These are phyloP conservation scores for Isatis tinctoria DNA, from an alignment of 345 rosid genomes.

Conservation along the genomic window DNA sequence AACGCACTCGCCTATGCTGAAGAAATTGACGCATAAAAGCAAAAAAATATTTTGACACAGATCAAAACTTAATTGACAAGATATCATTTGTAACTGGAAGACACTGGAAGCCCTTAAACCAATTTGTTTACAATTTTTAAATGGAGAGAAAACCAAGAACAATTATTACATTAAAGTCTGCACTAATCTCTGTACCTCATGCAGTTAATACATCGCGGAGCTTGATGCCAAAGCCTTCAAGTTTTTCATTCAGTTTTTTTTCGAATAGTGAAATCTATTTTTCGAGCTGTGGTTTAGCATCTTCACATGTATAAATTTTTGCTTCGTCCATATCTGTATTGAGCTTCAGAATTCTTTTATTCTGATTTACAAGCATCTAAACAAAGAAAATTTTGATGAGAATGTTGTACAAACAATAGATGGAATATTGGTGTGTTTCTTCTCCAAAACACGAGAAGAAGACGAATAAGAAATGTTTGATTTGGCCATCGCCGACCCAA, in stretches of 20 bases:
- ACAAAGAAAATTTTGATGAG: neutral
- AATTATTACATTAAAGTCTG: slow-evolving; percentile 60
- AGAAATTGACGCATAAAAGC: neutral
- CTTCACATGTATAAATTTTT: slow-evolving; percentile 24
- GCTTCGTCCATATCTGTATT: slow-evolving; percentile 28
- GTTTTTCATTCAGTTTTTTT: slow-evolving; percentile 60
- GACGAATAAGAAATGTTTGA: no score
- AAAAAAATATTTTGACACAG: neutral
- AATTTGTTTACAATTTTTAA: neutral
- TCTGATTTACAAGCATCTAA: slow-evolving; percentile 81
- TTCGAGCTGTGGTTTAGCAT: slow-evolving; percentile 33
- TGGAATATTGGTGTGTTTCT: no score
- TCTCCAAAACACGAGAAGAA: no score
- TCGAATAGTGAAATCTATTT: slow-evolving; percentile 44
- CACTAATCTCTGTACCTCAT: slow-evolving; percentile 44
- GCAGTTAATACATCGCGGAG: slow-evolving; percentile 48
- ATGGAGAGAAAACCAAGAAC: slow-evolving; percentile 10
- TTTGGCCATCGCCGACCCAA: no score
- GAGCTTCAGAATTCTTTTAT: slow-evolving; percentile 40
- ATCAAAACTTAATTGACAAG: neutral
- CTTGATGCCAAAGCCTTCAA: slow-evolving; percentile 59
- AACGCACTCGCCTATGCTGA: neutral
- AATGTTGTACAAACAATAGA: neutral
- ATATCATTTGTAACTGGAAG: no score
- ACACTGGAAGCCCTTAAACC: no score